phyloP scores from a whole-genome alignment of 768 basidiomycete genomes.

The Trametes elegans region DNA sequence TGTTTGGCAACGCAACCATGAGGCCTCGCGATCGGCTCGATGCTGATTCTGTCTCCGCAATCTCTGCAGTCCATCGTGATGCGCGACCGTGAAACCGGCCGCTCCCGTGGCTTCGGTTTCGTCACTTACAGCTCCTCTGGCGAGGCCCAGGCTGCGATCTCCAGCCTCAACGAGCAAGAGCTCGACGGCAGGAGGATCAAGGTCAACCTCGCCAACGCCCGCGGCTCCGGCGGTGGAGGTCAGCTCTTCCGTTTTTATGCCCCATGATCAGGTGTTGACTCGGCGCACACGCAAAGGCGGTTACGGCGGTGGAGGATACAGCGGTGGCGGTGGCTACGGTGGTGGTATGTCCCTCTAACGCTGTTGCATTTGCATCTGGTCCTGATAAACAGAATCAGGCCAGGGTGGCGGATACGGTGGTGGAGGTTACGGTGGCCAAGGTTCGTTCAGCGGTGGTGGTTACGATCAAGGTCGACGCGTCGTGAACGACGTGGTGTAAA shows the following conservation, averaged over 20 bases:
- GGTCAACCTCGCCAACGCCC: conserved; percentile 78
- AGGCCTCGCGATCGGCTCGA: conserved; percentile 1
- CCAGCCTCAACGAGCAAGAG: conserved; percentile 79
- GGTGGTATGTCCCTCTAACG: conserved; percentile 1
- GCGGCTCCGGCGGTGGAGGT: conserved; percentile 48
- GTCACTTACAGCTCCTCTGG: conserved; percentile 63
- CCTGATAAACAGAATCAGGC: conserved; percentile 27
- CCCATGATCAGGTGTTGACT: background rate
- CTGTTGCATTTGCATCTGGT: conserved; percentile 25
- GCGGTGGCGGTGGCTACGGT: conserved; percentile 29
- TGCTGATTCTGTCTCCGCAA: conserved; percentile 32
- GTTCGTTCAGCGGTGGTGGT: conserved; percentile 5
- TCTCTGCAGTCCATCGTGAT: conserved; percentile 88
- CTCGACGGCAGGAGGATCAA: conserved; percentile 92
- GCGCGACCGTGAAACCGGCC: conserved; percentile 97
- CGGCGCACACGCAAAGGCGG: conserved; percentile 17
- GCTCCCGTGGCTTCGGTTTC: conserved; percentile 97
- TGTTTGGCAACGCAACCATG: conserved; percentile 9
- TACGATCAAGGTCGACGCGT: conserved; percentile 5
- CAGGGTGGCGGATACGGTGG: conserved; percentile 29
- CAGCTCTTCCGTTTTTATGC: background rate
- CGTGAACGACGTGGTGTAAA: background rate
- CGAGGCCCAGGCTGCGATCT: conserved; percentile 82
- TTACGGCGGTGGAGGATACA: conserved; percentile 33
- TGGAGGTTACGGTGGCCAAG: conserved; percentile 24